phyloP scores from a whole-genome alignment of 306 rosid genomes.

The Canavalia ensiformis region DNA sequence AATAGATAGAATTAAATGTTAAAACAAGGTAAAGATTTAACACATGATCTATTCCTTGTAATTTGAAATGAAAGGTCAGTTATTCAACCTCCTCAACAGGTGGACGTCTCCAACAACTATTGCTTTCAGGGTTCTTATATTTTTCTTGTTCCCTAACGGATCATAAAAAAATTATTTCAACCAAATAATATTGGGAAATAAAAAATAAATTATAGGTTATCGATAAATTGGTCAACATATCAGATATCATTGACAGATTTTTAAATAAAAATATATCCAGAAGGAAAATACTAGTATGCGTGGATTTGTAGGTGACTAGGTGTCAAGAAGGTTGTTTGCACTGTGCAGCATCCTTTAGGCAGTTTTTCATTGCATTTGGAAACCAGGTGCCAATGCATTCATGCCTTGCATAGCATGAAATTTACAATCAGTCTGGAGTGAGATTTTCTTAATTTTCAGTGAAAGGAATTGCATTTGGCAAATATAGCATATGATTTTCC shows the following conservation, averaged over 20 bases:
- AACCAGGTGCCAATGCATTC: background rate
- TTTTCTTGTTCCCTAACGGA: slow-evolving; percentile 77
- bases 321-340: slow-evolving; percentile 20
- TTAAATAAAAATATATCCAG: background rate
- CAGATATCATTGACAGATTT: slow-evolving; percentile 11
- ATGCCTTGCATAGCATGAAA: slow-evolving; percentile 3
- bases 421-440: background rate
- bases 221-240: slow-evolving; percentile 35
- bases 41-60: slow-evolving; percentile 33
- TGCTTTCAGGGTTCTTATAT: slow-evolving; percentile 77
- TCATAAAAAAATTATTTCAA: slow-evolving; percentile 44
- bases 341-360: slow-evolving; percentile 29
- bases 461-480: slow-evolving; percentile 14
- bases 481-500: slow-evolving; percentile 5
- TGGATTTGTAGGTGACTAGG: background rate
- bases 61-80: slow-evolving; percentile 40
- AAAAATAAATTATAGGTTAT: slow-evolving; percentile 18
- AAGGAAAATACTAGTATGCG: slow-evolving; percentile 15
- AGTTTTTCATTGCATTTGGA: slow-evolving; percentile 12
- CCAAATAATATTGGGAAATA: slow-evolving; percentile 33
- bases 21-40: slow-evolving; percentile 19
- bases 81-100: slow-evolving; percentile 87
- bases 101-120: slow-evolving; percentile 80
- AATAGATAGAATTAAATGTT: slow-evolving; percentile 2
- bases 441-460: slow-evolving; percentile 9